Evolutionary conservation across 306 rosid species (phyloP).

Genomic region (Citrullus mucosospermus): DNA sequence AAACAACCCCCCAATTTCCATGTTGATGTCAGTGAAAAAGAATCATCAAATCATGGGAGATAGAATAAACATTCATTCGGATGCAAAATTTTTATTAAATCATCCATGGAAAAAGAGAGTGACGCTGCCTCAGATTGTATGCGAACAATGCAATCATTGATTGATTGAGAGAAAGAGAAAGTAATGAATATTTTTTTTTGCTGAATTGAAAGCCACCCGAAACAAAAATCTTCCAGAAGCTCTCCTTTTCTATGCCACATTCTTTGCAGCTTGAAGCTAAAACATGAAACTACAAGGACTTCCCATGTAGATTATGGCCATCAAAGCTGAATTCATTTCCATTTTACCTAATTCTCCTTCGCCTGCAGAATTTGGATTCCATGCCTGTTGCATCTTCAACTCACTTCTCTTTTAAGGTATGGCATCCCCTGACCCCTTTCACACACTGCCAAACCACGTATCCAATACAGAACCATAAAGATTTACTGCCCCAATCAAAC

Average conservation of each 20-base stretch:
- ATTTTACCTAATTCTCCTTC: background rate
- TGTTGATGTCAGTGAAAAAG: no score
- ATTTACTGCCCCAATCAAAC: background rate
- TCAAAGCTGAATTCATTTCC: background rate
- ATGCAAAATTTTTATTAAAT: background rate
- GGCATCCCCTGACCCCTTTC: background rate
- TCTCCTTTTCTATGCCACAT: background rate
- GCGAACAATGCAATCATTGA: background rate
- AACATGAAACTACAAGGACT: background rate
- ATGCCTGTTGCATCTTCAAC: background rate
- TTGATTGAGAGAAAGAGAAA: background rate
- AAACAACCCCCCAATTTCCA: background rate
- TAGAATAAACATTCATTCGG: no score
- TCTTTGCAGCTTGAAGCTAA: background rate
- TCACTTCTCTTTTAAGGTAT: background rate
- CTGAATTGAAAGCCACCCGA: background rate
- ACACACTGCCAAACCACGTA: background rate
- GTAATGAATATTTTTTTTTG: background rate
- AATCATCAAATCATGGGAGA: no score
- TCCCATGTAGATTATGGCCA: background rate
- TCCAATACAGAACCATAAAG: background rate
- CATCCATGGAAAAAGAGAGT: background rate
- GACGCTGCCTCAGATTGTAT: background rate
- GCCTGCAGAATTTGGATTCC: background rate
- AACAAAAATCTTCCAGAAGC: background rate